These are phyloP conservation scores for Diaporthe vaccinii DNA, from an alignment of 2,329 filamentous ascomycete genomes.

Conservation along the genomic window DNA sequence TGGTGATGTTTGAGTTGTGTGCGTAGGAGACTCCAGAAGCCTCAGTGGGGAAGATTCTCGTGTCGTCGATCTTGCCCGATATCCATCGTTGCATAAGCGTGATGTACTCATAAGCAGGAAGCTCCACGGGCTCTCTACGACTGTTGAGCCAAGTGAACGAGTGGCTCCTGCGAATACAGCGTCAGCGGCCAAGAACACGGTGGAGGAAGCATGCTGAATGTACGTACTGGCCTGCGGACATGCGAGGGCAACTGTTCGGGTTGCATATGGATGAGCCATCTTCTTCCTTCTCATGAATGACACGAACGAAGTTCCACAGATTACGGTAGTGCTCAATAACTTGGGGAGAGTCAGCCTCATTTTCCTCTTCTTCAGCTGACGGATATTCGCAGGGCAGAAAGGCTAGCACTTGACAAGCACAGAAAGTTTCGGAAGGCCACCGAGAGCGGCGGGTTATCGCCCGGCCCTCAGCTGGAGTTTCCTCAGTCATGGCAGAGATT, in stretches of 20 bases:
- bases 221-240: conserved; percentile 95
- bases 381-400: not conserved
- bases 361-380: not conserved
- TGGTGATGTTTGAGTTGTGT: conserved; percentile 70
- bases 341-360: conserved; percentile 53
- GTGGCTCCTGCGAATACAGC: conserved; percentile 72
- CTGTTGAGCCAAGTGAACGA: conserved; percentile 97
- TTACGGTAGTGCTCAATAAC: conserved; percentile 94
- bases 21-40: conserved; percentile 77
- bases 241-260: conserved; percentile 84
- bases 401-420: conserved; percentile 2
- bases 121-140: conserved; percentile 87
- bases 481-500: not conserved
- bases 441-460: not conserved
- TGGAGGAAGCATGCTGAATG: not conserved
- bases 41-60: conserved; percentile 90
- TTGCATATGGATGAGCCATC: conserved; percentile 87
- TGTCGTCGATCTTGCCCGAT: conserved; percentile 93
- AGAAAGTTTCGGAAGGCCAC: conserved; percentile 38
- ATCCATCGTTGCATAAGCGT: conserved; percentile 98
- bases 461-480: conserved; percentile 13
- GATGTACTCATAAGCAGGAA: conserved; percentile 94
- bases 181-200: conserved; percentile 36
- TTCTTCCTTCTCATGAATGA: conserved; percentile 88
- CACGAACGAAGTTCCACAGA: conserved; percentile 88